Evolutionary conservation across 2,329 filamentous ascomycete genomes (phyloP), one percentile per base, ranked within the genome.

Genomic region (Chrysoporthe puriensis): DNA sequence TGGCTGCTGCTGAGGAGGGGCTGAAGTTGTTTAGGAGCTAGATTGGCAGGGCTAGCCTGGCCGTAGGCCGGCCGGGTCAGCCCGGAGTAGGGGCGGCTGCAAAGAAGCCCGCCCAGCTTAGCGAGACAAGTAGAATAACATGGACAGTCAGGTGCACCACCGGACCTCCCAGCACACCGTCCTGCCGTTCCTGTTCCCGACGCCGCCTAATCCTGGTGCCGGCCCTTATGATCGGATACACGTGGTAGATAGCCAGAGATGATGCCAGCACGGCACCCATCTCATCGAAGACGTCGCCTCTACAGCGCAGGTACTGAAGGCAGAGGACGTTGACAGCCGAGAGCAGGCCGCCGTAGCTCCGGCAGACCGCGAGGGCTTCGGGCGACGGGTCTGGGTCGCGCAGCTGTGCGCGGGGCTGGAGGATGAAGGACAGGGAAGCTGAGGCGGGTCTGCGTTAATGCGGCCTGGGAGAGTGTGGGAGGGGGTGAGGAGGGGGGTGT

Each of bases 1-100:
- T 78, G 6, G 82, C 83, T 68, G 81, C 83, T 18, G 86, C 87
- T 70, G 86, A 85, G 71, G 81, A 82, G 42, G 84, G 83, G 0
- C 74, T 89, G 57, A 80, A 81, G 72, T 73, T 89, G 68, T 89
- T 89, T 73, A 80, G 81, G 65, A 82, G 74, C 71, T 81, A 74
- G 66, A 16, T 13, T 42, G 11, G 26, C 21, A 34, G n/a, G 52
- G 14, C 52, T 14, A n/a, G n/a, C n/a, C n/a, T n/a, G n/a, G n/a
- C n/a, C n/a, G n/a, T n/a, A n/a, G n/a, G n/a, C n/a, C n/a, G 21
- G 52, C 32, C 4, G 21, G 13, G 52, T 21, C 56, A 58, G n/a
- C n/a, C n/a, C n/a, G n/a, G n/a, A n/a, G n/a, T n/a, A n/a, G n/a
- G n/a, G 56, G 21, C 18, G 21, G 58, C 9, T 34, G 43, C 43